These are phyloP conservation scores for Beta macrorhiza DNA, from an alignment of 179 eudicot species.

Conservation along the genomic window DNA sequence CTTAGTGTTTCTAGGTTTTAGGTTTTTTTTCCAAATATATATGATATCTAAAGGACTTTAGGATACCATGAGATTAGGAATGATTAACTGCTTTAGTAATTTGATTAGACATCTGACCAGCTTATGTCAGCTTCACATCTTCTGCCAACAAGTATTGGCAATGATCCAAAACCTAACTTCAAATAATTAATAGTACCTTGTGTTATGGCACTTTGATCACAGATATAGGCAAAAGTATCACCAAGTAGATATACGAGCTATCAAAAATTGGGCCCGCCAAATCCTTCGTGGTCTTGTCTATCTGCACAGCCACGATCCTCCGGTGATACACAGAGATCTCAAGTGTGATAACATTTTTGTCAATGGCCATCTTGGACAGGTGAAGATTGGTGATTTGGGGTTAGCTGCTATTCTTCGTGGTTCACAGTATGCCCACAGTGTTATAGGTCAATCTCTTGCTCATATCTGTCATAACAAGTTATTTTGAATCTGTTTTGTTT, in stretches of 20 bases:
- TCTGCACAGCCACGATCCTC: constrained; percentile 70
- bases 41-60: background rate
- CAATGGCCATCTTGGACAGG: constrained; percentile 78
- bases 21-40: background rate
- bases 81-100: background rate
- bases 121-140: background rate
- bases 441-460: constrained; percentile 46
- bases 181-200: constrained; percentile 8
- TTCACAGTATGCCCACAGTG: constrained; percentile 66
- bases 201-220: constrained; percentile 21
- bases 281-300: constrained; percentile 62
- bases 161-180: background rate
- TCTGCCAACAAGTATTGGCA: background rate
- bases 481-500: background rate
- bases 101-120: background rate
- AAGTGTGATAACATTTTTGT: constrained; percentile 83
- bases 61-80: background rate
- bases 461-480: background rate
- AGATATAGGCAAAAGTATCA: constrained; percentile 66
- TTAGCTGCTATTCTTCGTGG: constrained; percentile 68
- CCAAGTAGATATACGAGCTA: constrained; percentile 49
- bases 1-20: background rate
- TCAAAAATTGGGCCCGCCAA: constrained; percentile 74
- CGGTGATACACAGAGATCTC: constrained; percentile 75
- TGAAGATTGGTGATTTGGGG: constrained; percentile 84